Conservation (phyloP, 768 basidiomycete genomes). For the Infundibulicybe gibba region DNA sequence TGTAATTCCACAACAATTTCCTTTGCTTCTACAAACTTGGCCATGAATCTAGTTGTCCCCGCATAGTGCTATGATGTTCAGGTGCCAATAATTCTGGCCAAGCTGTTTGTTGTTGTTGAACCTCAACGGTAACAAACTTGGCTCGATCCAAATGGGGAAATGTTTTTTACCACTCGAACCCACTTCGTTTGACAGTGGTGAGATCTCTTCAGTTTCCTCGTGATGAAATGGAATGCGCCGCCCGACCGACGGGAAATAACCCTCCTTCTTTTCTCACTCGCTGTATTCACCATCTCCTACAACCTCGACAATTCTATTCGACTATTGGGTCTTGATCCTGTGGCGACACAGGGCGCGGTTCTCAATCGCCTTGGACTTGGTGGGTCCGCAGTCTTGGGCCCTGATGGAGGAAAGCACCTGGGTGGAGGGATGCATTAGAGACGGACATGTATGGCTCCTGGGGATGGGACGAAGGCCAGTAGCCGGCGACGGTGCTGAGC, state of each 20-base stretch:
- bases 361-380: constrained; percentile 37
- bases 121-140: too few relatives aligned
- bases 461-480: constrained; percentile 62
- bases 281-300: constrained; percentile 67
- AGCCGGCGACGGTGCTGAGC: constrained; percentile 50
- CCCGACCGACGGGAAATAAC: constrained; percentile 74
- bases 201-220: too few relatives aligned
- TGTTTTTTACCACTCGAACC: too few relatives aligned
- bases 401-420: constrained; percentile 44
- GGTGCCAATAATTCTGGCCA: too few relatives aligned
- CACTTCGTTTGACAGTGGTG: too few relatives aligned
- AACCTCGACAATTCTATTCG: constrained; percentile 67
- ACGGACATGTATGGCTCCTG: constrained; percentile 65
- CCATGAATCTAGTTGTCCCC: too few relatives aligned
- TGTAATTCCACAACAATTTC: too few relatives aligned
- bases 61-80: too few relatives aligned
- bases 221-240: constrained; percentile 60
- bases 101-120: too few relatives aligned
- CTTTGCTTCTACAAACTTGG: too few relatives aligned
- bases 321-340: constrained; percentile 43
- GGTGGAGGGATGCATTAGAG: constrained; percentile 59
- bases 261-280: constrained; percentile 62
- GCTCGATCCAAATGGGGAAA: too few relatives aligned
- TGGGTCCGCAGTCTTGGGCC: constrained; percentile 28
- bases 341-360: constrained; percentile 30